phyloP scores from a whole-genome alignment of 2,329 filamentous ascomycete genomes.

The Phaeosphaeria sp. region DNA sequence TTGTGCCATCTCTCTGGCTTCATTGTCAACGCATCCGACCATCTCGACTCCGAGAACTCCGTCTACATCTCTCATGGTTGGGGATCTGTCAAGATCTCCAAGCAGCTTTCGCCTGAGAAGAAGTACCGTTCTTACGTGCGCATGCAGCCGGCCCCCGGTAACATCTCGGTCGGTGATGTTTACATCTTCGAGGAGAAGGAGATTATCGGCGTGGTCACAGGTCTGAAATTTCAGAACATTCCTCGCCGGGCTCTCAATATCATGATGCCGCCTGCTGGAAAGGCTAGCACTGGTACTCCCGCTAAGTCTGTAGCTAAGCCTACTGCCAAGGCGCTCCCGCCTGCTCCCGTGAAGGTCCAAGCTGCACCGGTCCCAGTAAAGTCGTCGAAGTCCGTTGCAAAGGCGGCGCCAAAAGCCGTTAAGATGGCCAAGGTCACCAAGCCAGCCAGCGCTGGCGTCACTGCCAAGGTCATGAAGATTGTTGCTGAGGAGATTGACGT shows the following conservation, averaged over 20 bases:
- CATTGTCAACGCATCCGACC: constrained; percentile 65
- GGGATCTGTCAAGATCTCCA: constrained; percentile 64
- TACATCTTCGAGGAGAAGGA: constrained; percentile 66
- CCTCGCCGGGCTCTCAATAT: constrained; percentile 71
- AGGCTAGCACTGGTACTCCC: constrained; percentile 43
- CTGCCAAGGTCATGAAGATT: constrained; percentile 65
- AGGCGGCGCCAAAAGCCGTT: constrained; percentile 41
- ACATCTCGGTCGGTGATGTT: constrained; percentile 65
- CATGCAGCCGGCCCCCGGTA: constrained; percentile 64
- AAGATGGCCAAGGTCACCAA: constrained; percentile 60
- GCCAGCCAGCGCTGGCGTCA: constrained; percentile 56
- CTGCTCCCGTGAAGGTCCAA: constrained; percentile 39
- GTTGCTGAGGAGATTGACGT: constrained; percentile 71
- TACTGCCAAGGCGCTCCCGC: constrained; percentile 45
- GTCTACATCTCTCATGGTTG: constrained; percentile 69
- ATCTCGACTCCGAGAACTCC: constrained; percentile 64
- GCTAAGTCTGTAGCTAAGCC: constrained; percentile 41
- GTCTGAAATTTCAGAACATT: constrained; percentile 71
- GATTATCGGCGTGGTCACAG: constrained; percentile 64
- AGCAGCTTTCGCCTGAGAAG: constrained; percentile 57
- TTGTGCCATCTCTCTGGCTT: constrained; percentile 65
- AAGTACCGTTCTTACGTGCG: constrained; percentile 67
- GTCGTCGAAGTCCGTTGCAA: constrained; percentile 61
- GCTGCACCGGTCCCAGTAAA: constrained; percentile 43
- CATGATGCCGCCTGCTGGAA: constrained; percentile 67